Percentiles rank a stretch among this genome's conserved stretches.
These are phyloP conservation scores for Populus hybrid DNA, from an alignment of 441 rosid genomes.

Conservation along the genomic window DNA sequence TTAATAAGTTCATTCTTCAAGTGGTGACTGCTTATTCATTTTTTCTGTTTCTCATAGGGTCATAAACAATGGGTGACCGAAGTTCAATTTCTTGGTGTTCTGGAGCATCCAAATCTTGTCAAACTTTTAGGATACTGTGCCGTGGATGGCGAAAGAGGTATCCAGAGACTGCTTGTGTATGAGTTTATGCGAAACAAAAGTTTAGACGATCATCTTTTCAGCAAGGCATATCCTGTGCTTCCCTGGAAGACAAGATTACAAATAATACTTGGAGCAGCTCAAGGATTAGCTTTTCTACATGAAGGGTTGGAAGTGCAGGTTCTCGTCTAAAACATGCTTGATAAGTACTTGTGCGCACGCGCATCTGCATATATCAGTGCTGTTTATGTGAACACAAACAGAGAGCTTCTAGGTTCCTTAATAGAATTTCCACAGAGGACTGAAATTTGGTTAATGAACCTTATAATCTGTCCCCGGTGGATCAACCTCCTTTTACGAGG, in stretches of 20 bases:
- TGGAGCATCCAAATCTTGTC: slow-evolving; percentile 61
- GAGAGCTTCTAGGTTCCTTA: background rate
- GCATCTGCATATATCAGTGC: background rate
- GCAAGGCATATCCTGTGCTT: slow-evolving; percentile 45
- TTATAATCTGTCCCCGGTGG: no score
- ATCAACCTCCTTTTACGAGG: no score
- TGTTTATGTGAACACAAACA: background rate
- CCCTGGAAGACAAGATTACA: slow-evolving; percentile 65
- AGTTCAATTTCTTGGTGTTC: slow-evolving; percentile 55
- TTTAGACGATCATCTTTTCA: slow-evolving; percentile 80
- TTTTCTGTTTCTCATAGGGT: slow-evolving; percentile 34
- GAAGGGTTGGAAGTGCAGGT: slow-evolving; percentile 69
- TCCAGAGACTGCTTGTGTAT: slow-evolving; percentile 70
- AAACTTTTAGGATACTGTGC: slow-evolving; percentile 72
- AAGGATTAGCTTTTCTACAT: slow-evolving; percentile 57
- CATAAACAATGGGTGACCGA: slow-evolving; percentile 68
- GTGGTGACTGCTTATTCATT: background rate
- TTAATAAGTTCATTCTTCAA: background rate
- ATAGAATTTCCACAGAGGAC: no score
- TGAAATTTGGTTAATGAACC: no score
- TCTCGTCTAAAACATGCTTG: background rate
- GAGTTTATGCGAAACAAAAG: slow-evolving; percentile 73
- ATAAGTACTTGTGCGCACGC: background rate
- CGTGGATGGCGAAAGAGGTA: slow-evolving; percentile 65
- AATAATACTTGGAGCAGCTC: slow-evolving; percentile 57